phyloP scores from a whole-genome alignment of 1,284 basidiomycete genomes.

The Cutaneotrichosporon curvatum region DNA sequence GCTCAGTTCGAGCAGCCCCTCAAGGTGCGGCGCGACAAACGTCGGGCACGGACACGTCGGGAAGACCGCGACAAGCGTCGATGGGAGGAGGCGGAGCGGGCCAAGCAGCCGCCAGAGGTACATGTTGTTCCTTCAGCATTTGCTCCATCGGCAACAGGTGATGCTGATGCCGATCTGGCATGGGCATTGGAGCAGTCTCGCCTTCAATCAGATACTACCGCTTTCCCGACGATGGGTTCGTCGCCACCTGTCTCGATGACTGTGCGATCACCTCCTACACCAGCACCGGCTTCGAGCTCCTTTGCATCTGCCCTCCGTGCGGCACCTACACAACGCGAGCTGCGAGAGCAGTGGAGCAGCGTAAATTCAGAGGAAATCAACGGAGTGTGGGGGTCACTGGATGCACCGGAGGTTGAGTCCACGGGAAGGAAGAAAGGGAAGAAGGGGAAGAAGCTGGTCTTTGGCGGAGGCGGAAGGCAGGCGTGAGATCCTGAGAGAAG shows the following conservation, averaged over 20 bases:
- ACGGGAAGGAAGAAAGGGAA: constrained; percentile 11
- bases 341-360: too few species aligned
- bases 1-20: constrained; percentile 73
- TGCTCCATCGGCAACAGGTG: background rate
- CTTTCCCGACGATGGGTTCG: constrained; percentile 2
- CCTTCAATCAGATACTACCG: background rate
- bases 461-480: constrained; percentile 15
- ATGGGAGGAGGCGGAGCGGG: constrained; percentile 64
- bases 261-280: background rate
- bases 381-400: background rate
- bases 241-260: background rate
- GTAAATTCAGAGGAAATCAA: too few species aligned
- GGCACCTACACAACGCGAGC: background rate
- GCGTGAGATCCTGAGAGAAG: too few species aligned
- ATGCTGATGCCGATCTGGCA: constrained; percentile 2
- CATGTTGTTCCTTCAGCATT: constrained; percentile 12
- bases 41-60: constrained; percentile 68
- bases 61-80: constrained; percentile 72
- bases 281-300: constrained; percentile 3
- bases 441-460: constrained; percentile 19
- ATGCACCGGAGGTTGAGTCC: background rate
- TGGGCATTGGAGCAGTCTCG: constrained; percentile 2
- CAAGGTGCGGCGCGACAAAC: constrained; percentile 62
- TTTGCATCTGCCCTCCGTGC: constrained; percentile 16
- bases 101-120: constrained; percentile 9